These are phyloP conservation scores for Annulohypoxylon moriforme DNA, from an alignment of 495 filamentous ascomycete genomes.

Conservation along the genomic window DNA sequence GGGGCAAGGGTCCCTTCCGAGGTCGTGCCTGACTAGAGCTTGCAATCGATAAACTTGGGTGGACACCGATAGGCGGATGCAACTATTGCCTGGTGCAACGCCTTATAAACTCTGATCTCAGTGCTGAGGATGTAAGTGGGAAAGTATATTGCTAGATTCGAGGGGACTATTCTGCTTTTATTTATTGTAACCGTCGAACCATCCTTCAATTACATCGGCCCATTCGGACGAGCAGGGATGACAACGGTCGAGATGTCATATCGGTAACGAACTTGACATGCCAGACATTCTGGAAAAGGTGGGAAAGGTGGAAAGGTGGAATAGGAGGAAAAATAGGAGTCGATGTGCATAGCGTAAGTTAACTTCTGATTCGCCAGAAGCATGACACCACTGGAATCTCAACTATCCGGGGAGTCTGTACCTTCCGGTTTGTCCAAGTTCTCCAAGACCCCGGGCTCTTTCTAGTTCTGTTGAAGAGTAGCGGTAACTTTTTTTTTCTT, in stretches of 20 bases:
- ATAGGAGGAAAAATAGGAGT: constrained; percentile 29
- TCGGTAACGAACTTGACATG: constrained; percentile 5
- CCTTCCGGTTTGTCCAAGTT: constrained; percentile 8
- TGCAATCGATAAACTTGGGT: constrained; percentile 24
- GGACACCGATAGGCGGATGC: background rate
- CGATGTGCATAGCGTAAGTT: constrained; percentile 9
- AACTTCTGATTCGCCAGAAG: constrained; percentile 28
- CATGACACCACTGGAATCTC: constrained; percentile 43
- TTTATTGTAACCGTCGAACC: constrained; percentile 32
- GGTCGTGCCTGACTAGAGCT: constrained; percentile 34
- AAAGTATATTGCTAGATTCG: background rate
- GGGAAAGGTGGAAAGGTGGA: constrained; percentile 23
- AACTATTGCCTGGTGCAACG: background rate
- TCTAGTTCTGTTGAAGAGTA: constrained; percentile 7
- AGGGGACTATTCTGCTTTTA: constrained; percentile 35
- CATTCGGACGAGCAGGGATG: constrained; percentile 23
- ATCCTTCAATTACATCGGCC: constrained; percentile 31
- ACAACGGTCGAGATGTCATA: constrained; percentile 21
- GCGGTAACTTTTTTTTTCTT: constrained; percentile 26
- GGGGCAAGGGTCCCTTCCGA: background rate
- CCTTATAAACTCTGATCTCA: background rate
- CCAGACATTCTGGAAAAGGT: constrained; percentile 16
- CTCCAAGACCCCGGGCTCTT: constrained; percentile 34
- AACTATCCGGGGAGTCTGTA: constrained; percentile 20
- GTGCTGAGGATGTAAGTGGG: background rate